phyloP scores from a whole-genome alignment of 176 grass and related monocot genomes.

The Musa beccarii region DNA sequence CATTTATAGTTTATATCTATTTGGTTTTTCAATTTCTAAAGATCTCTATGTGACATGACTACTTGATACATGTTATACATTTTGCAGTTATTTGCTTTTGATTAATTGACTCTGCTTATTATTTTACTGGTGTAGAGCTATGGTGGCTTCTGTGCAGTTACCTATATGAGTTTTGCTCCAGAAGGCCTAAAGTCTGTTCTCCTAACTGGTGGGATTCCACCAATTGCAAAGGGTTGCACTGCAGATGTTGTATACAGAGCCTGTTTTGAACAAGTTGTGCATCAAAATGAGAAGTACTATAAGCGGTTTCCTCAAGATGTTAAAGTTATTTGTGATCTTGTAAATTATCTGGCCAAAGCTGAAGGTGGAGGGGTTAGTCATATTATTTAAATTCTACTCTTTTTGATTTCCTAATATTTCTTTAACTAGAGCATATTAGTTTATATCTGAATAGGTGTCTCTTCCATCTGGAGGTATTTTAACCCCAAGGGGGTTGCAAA shows the following conservation, averaged over 20 bases:
- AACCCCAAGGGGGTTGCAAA: conserved; percentile 84
- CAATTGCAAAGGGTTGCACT: conserved; percentile 57
- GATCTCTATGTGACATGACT: not conserved
- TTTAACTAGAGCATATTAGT: conserved; percentile 12
- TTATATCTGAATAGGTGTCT: conserved; percentile 39
- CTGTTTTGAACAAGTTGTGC: conserved; percentile 78
- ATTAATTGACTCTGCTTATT: not conserved
- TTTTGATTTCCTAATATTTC: not conserved
- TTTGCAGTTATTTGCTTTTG: too few species aligned
- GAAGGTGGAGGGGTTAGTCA: conserved; percentile 80
- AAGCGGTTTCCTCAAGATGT: conserved; percentile 81
- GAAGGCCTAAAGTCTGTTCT: conserved; percentile 87
- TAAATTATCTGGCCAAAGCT: conserved; percentile 59
- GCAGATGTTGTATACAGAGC: conserved; percentile 77
- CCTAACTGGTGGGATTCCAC: conserved; percentile 85
- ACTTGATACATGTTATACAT: not conserved
- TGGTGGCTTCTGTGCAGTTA: conserved; percentile 95
- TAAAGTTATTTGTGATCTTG: conserved; percentile 53
- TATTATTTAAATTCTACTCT: conserved; percentile 6
- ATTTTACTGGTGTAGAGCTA: conserved; percentile 53
- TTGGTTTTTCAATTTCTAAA: not conserved
- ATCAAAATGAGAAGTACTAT: conserved; percentile 93
- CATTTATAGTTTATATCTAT: not conserved
- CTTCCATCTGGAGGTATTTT: conserved; percentile 84
- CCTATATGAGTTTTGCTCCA: conserved; percentile 93